Evolutionary conservation across 352 stramenopile genomes (phyloP).

Genomic region (Aphanomyces astaci): DNA sequence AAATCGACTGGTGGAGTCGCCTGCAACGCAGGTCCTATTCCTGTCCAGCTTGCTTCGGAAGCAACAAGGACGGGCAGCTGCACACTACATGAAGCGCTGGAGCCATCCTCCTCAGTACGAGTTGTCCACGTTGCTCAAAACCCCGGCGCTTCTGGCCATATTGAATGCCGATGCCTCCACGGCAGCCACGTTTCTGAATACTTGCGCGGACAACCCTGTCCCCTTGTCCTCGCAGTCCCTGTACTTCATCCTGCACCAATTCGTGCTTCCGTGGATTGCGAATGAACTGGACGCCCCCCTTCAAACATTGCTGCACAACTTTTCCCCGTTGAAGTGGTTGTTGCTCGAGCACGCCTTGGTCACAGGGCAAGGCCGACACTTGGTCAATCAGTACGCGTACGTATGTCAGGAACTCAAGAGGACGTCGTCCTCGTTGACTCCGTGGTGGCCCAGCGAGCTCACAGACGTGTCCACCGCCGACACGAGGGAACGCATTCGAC

Average conservation of each 20-base stretch:
- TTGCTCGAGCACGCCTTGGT: slow-evolving; percentile 11
- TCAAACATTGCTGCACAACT: slow-evolving; percentile 6
- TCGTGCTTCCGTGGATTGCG: slow-evolving; percentile 8
- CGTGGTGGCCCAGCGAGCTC: slow-evolving; percentile 7
- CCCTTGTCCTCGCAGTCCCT: not conserved
- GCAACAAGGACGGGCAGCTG: not conserved
- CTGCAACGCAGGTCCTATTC: not conserved
- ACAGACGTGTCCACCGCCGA: not conserved
- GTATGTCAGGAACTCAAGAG: not conserved
- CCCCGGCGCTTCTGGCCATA: not conserved
- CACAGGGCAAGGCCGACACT: slow-evolving; percentile 7
- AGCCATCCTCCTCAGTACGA: not conserved
- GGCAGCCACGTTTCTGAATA: slow-evolving; percentile 10
- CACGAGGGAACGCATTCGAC: slow-evolving; percentile 27
- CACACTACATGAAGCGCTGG: slow-evolving; percentile 13
- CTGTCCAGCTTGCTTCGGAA: slow-evolving; percentile 1
- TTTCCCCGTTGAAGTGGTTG: slow-evolving; percentile 11
- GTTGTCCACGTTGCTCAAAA: not conserved
- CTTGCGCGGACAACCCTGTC: not conserved
- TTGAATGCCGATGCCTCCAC: not conserved
- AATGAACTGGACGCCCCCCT: slow-evolving; percentile 6
- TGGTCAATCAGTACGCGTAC: slow-evolving; percentile 10
- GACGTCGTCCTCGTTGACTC: not conserved
- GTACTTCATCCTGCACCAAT: not conserved
- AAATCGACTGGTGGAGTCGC: not conserved